Evolutionary conservation across 2,329 filamentous ascomycete genomes (phyloP).

Genomic region (Tricladium varicosporioides): DNA sequence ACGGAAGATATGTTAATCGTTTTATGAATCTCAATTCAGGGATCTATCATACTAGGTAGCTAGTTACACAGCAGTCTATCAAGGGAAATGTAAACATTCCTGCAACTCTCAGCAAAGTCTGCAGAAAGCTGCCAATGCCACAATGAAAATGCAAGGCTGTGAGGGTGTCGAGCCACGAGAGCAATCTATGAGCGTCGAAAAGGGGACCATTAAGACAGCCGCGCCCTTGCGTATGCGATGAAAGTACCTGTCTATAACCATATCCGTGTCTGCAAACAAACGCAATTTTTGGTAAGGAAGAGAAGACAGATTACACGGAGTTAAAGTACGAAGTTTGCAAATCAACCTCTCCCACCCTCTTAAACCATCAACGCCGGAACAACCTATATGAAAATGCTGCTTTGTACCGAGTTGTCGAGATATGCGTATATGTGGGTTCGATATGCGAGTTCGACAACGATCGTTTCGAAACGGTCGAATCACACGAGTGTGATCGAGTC

Average conservation of each 20-base stretch:
- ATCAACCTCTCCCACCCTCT: conserved; percentile 24
- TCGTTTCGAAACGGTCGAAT: conserved; percentile 12
- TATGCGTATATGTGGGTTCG: conserved; percentile 14
- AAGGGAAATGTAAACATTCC: background rate
- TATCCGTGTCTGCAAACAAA: conserved; percentile 16
- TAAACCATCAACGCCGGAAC: conserved; percentile 32
- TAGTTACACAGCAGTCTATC: conserved; percentile 9
- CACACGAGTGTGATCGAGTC: conserved; percentile 20
- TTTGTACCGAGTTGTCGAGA: conserved; percentile 11
- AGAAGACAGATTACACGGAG: conserved; percentile 26
- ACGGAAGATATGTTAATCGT: no score
- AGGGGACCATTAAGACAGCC: conserved; percentile 11
- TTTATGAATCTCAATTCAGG: background rate
- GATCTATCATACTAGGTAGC: conserved; percentile 9
- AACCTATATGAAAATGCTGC: conserved; percentile 30
- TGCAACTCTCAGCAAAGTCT: background rate
- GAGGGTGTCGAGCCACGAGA: background rate
- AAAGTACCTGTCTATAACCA: conserved; percentile 13
- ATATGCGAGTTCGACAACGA: conserved; percentile 10
- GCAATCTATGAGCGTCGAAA: conserved; percentile 5
- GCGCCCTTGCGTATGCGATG: conserved; percentile 1
- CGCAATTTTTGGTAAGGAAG: conserved; percentile 24
- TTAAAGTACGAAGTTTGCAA: conserved; percentile 18
- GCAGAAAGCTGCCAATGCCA: background rate
- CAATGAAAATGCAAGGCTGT: background rate